Evolutionary conservation across 345 rosid genomes (phyloP), one percentile per base, ranked within the genome.

Genomic region (Salix caprea): DNA sequence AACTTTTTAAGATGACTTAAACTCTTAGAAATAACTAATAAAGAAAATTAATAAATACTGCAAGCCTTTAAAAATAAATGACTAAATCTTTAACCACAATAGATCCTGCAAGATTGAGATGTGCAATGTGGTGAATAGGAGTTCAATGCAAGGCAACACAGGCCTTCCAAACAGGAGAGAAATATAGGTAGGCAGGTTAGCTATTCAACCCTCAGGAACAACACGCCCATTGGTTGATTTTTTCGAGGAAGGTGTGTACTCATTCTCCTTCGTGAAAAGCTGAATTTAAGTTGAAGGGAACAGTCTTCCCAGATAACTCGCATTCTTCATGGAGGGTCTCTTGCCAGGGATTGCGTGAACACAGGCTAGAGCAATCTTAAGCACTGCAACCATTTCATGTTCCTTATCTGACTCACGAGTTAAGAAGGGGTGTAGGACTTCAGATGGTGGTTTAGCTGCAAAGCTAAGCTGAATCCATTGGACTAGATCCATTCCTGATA

Each of bases 311-410:
- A 82, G 58, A 65, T 72, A 73, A 65, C 73, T 52, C 4, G 78
- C 81, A 74, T 54, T 65, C 66, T 76, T 77, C 81, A 82, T 82
- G 16, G 79, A 54, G 23, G 84, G 84, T 70, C 84, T 81, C 71
- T 70, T 77, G 16, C 70, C 79, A 37, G 84, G 79, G 56, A 42
- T 81, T 13, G 18, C 37, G 12, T 74, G 46, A 66, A 81, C 81
- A 74, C 84, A 81, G 23, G 84, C 73, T 19, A 81, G 64, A 40
- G 78, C 78, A 28, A 82, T 70, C 58, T 70, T 74, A 12, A 82
- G 62, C 14, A 44, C 76, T 7, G 78, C 75, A 65, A 67, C 54
- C 58, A 82, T 82, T 73, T 73, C 50, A 28, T 73, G 19, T 67
- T 73, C 23, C 78, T 66, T 64, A 9, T 64, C 79, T 34, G 40